These are phyloP conservation scores for Haplographium delicatum DNA, from an alignment of 495 filamentous ascomycete species.

Conservation along the genomic window DNA sequence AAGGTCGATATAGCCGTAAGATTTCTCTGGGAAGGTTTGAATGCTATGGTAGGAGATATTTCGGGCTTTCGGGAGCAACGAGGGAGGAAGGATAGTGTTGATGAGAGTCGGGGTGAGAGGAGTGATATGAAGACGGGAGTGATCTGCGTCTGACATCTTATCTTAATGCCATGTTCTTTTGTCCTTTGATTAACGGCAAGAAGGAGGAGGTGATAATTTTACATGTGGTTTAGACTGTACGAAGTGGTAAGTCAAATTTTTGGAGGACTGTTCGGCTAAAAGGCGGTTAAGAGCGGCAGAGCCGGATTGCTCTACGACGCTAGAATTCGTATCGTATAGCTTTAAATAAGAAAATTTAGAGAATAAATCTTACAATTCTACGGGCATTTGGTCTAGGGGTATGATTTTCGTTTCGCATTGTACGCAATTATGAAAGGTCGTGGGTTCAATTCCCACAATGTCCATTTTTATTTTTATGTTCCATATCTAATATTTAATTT, in stretches of 20 bases:
- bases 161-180: too few species aligned
- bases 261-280: too few species aligned
- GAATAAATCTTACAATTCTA: neutral
- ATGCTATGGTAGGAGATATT: conserved; percentile 81
- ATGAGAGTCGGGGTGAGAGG: conserved; percentile 73
- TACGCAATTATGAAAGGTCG: conserved; percentile 19
- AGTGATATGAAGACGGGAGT: conserved; percentile 75
- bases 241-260: too few species aligned
- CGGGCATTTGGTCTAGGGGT: conserved; percentile 5
- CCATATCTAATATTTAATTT: too few species aligned
- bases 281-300: too few species aligned
- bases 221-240: neutral
- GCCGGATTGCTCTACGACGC: neutral
- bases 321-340: neutral
- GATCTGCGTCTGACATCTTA: conserved; percentile 21
- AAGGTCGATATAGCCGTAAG: conserved; percentile 84
- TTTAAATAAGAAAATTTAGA: neutral
- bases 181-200: too few species aligned
- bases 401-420: conserved; percentile 25
- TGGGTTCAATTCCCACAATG: conserved; percentile 26
- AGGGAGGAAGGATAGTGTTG: conserved; percentile 59
- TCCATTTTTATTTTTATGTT: conserved; percentile 11
- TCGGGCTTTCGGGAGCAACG: conserved; percentile 57
- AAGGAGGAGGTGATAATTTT: too few species aligned
- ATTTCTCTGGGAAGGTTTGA: conserved; percentile 81